Base-by-base conservation (phyloP, 441 rosid genomes). In the Mallotus repandus region DNA sequence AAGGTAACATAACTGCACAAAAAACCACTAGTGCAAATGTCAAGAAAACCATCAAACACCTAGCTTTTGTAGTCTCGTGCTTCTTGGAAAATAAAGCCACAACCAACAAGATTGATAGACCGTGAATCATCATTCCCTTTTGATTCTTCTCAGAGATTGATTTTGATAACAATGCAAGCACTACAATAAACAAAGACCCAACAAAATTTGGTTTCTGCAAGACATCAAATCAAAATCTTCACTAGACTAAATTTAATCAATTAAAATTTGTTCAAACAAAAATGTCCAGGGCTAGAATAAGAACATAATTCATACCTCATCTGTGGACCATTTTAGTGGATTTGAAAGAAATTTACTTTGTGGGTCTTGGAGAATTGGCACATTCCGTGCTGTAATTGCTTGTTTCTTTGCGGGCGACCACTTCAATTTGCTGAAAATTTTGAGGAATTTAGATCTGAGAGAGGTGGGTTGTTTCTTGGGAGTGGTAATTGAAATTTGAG, bases 391-490 rank as follows among this genome's bases (percentile, higher is more conserved):
- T 13, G 68, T 4, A 43, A 59, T 35, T 11, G 76, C 1, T 0
- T 29, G 68, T 41, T 63, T 72, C 76, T 74, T 75, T 5, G 29
- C 32, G 7, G 46, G 70, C 18, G 54, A 67, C 60, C 50, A 2
- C 4, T 38, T 66, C 9, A 80, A 43, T 54, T 68, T 83, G 9
- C 46, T 25, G 38, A 80, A 49, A 38, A 76, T 62, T 4, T 56
- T 52, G 77, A 61, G 58, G 69, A 77, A 43, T 70, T 53, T 81
- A 48, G 83, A 77, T 66, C 55, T 78, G 12, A 46, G 50, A 50
- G 70, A 25, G 54, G 58, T 64, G 29, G 29, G 29, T 38, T 58
- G 71, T 14, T 48, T 63, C 21, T 11, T 58, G 52, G 79, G 46
- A 22, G 29, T 25, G 29, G 29, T 1, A 25, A 75, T 56, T 29